phyloP scores from a whole-genome alignment of 441 rosid species.

The Pelargonium fulgidum region DNA sequence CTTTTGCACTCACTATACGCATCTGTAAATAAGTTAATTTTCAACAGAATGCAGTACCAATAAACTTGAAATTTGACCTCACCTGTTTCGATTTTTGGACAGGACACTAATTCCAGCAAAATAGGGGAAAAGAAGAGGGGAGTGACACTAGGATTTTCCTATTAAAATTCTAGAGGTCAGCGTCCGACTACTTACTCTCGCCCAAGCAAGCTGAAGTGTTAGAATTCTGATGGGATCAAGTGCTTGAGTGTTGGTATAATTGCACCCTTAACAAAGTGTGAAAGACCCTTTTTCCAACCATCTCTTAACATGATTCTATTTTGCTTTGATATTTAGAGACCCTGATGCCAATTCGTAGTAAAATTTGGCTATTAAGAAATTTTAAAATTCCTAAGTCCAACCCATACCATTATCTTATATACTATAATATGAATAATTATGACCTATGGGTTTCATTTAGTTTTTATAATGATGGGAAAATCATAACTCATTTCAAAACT shows the following conservation, averaged over 20 bases:
- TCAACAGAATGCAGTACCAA: background rate
- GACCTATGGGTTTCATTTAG: background rate
- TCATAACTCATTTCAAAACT: constrained; percentile 9
- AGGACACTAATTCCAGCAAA: too few relatives aligned
- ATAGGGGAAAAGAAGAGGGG: background rate
- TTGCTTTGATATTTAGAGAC: background rate
- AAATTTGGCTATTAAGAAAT: background rate
- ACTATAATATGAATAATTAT: background rate
- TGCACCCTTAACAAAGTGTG: background rate
- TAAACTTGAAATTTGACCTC: background rate
- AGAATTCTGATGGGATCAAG: background rate
- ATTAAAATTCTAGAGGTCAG: too few relatives aligned
- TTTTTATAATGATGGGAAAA: constrained; percentile 3
- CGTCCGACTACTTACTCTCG: background rate
- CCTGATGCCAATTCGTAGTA: background rate
- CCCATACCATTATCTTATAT: constrained; percentile 6
- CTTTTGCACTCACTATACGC: background rate
- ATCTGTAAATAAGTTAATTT: background rate
- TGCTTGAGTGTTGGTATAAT: background rate
- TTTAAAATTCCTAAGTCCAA: background rate
- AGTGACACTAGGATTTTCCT: background rate
- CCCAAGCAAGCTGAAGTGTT: background rate
- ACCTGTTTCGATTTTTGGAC: background rate
- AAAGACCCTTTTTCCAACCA: background rate
- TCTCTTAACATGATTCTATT: constrained; percentile 1